Evolutionary conservation across 1,139 yeast genomes (phyloP).

Genomic region (Williopsis jadinii): DNA sequence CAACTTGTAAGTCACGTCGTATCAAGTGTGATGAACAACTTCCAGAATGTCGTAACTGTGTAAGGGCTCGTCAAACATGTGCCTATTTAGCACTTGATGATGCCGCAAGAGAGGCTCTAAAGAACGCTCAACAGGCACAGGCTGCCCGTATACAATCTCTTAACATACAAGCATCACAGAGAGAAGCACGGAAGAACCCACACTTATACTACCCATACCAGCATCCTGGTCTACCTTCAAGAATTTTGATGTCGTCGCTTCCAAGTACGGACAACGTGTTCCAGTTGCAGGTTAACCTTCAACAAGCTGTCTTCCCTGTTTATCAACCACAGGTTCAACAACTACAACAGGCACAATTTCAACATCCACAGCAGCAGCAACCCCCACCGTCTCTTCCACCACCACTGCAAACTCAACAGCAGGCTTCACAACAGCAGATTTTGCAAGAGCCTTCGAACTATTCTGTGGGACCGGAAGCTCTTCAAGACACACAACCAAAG

Average conservation of each 20-base stretch:
- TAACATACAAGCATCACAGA: constrained; percentile 11
- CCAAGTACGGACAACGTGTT: background rate
- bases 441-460: background rate
- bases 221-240: constrained; percentile 16
- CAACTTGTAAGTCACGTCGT: constrained; percentile 58
- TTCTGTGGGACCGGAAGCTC: no score
- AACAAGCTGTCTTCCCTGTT: constrained; percentile 1
- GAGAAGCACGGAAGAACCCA: constrained; percentile 10
- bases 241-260: constrained; percentile 10
- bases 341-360: constrained; percentile 1
- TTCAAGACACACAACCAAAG: no score
- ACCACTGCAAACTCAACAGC: background rate
- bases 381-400: background rate
- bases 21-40: constrained; percentile 63
- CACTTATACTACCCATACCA: constrained; percentile 13
- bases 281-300: constrained; percentile 15
- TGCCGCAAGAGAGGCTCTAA: constrained; percentile 42
- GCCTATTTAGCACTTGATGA: constrained; percentile 46
- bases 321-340: background rate
- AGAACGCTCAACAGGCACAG: constrained; percentile 39
- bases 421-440: background rate
- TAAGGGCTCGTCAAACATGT: constrained; percentile 50
- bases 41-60: constrained; percentile 55
- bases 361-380: constrained; percentile 1
- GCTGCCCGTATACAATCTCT: constrained; percentile 18